Conservation (phyloP, 1,284 basidiomycete genomes). For the Cutaneotrichosporon cavernicola region DNA sequence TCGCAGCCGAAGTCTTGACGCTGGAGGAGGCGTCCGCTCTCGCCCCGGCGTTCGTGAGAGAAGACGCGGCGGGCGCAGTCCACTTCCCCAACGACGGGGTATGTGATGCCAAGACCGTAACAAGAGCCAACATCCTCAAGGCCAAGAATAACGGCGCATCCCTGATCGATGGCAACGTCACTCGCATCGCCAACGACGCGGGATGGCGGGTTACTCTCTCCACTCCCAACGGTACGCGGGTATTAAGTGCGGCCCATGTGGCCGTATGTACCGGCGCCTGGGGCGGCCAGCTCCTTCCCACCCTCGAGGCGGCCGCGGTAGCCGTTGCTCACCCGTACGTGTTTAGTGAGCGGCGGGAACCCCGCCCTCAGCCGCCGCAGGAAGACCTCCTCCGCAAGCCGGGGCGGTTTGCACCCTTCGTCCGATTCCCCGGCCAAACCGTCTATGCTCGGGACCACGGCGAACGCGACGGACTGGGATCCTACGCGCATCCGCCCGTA, state of each 20-base stretch:
- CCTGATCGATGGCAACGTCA: conserved; percentile 22
- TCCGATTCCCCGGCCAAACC: conserved; percentile 31
- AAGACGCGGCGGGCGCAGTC: conserved; percentile 12
- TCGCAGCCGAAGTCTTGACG: conserved; percentile 21
- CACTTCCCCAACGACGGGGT: conserved; percentile 31
- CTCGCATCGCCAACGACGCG: conserved; percentile 6
- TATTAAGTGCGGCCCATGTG: conserved; percentile 15
- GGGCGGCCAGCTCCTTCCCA: conserved; percentile 32
- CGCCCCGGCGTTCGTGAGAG: conserved; percentile 23
- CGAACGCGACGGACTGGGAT: conserved; percentile 31
- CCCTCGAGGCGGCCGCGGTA: conserved; percentile 17
- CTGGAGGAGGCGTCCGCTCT: conserved; percentile 20
- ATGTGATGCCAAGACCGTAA: conserved; percentile 24
- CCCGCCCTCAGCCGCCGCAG: neutral
- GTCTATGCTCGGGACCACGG: conserved; percentile 39
- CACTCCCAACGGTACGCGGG: neutral
- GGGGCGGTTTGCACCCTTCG: conserved; percentile 21
- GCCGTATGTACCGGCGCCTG: conserved; percentile 36
- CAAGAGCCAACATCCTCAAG: conserved; percentile 14
- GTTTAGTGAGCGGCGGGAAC: conserved; percentile 9
- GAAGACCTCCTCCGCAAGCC: neutral
- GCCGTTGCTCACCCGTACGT: conserved; percentile 36
- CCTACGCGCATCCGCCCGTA: conserved; percentile 31
- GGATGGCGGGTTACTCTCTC: neutral
- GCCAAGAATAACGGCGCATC: conserved; percentile 23